Conservation (phyloP, 2,329 filamentous ascomycete species). For the Colletotrichum euphorbiae region DNA sequence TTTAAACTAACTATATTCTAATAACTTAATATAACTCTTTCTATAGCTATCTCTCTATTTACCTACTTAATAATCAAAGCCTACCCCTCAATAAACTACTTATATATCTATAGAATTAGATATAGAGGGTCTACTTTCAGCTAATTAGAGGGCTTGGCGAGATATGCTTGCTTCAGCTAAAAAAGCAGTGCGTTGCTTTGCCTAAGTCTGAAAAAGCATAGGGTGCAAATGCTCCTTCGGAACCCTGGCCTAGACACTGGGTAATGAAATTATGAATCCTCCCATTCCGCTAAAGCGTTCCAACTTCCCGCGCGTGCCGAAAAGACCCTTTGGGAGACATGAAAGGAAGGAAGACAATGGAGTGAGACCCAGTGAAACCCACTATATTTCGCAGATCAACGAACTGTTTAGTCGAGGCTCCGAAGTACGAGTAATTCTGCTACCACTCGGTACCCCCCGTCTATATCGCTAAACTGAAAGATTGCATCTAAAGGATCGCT, state of each 20-base stretch:
- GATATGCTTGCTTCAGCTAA: no score
- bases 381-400: neutral
- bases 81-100: no score
- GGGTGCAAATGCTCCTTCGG: no score
- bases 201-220: no score
- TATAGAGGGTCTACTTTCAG: no score
- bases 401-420: neutral
- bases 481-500: neutral
- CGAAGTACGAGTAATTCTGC: slow-evolving; percentile 7
- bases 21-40: no score
- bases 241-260: slow-evolving; percentile 5
- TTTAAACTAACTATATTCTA: no score
- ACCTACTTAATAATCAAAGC: no score
- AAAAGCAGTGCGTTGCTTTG: no score
- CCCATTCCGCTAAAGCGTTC: slow-evolving; percentile 4
- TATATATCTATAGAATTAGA: no score
- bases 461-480: slow-evolving; percentile 1
- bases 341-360: neutral
- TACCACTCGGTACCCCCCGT: neutral
- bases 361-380: neutral
- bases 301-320: slow-evolving; percentile 14
- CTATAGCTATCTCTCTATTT: no score
- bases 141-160: no score
- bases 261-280: neutral
- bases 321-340: neutral